Evolutionary conservation across 495 filamentous ascomycete genomes (phyloP), one percentile per base, ranked within the genome.

Genomic region (Penicillium cataractarum): DNA sequence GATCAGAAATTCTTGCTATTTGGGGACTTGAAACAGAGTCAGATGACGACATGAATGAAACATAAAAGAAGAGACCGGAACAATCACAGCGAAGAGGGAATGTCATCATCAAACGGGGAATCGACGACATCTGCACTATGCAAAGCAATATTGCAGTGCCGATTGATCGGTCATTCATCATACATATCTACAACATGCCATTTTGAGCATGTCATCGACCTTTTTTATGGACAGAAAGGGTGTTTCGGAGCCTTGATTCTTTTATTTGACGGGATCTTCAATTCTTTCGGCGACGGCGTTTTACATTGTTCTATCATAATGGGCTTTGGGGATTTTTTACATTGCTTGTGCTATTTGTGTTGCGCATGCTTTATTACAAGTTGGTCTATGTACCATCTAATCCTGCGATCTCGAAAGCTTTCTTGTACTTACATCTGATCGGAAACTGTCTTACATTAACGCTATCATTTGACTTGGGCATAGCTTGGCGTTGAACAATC

Each of bases 401-500:
- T 58, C 19, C 44, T 35, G 29, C 44, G 31, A 24, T 10, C 22
- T 51, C 12, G 29, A 17, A 40, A 48, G 6, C 24, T 57, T 22
- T 57, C 3, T 19, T 58, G 57, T 50, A 51, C 39, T 50, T 58
- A 58, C 55, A 48, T 46, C 27, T 35, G 29, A 33, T 31, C 22
- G 29, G 31, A n/a, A n/a, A 29, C 55, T 57, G 39, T 32, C n/a
- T 54, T 32, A 33, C 51, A 54, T 35, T 9, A 40, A 46, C 19
- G 42, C 42, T 46, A 9, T 22, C 19, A 46, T 24, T 46, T 22
- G 7, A 24, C 42, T 65, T 60, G 65, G 62, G 67, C 70, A 72
- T 72, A 66, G 61, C 70, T 72, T 49, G 65, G 70, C 51, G 67
- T 72, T 55, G 67, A 52, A 55, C 61, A 39, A 46, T 53, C 42